Percentiles rank a stretch among this genome's conserved stretches.
These are phyloP conservation scores for Flaveria brownii DNA, from an alignment of 129 eudicot genomes.

Conservation along the genomic window DNA sequence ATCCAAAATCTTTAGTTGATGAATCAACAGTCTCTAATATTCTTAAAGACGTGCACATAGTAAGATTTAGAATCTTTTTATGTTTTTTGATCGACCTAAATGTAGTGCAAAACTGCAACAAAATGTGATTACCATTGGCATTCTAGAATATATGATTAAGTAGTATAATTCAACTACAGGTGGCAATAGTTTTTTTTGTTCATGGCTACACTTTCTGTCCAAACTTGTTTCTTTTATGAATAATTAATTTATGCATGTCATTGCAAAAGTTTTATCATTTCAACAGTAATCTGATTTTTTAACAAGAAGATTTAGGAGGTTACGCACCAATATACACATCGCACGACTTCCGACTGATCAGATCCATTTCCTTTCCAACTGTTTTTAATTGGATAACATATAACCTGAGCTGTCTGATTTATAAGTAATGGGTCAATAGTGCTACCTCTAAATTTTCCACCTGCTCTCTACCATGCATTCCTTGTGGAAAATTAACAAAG, in stretches of 20 bases:
- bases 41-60: slow-evolving; percentile 64
- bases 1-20: slow-evolving; percentile 33
- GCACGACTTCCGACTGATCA: neutral
- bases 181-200: neutral
- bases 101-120: slow-evolving; percentile 11
- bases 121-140: slow-evolving; percentile 1
- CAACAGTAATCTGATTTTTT: neutral
- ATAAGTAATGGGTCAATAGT: slow-evolving; percentile 16
- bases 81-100: neutral
- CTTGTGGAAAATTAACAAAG: slow-evolving; percentile 5
- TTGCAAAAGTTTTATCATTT: neutral
- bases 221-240: neutral
- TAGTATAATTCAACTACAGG: slow-evolving; percentile 14
- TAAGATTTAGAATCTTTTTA: slow-evolving; percentile 34
- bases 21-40: slow-evolving; percentile 29
- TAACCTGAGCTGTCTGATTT: too few relatives aligned
- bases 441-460: neutral
- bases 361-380: neutral
- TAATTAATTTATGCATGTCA: neutral
- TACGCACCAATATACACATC: neutral
- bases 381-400: neutral
- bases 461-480: neutral
- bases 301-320: neutral
- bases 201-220: neutral
- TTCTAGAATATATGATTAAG: slow-evolving; percentile 14